phyloP scores from a whole-genome alignment of 116 monocot genomes.

The Dioscorea cayenensis region DNA sequence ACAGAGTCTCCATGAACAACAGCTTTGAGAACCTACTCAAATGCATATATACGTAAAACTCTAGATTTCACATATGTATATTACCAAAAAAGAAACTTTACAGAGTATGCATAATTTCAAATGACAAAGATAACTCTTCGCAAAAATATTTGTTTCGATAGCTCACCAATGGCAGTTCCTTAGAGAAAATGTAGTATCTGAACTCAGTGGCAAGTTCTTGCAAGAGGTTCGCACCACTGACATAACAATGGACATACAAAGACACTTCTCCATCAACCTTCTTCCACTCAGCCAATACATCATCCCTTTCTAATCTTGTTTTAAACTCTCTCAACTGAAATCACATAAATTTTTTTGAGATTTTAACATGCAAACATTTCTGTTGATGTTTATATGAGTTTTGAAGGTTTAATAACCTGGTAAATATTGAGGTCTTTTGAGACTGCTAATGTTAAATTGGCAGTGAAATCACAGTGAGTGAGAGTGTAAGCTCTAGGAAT shows the following conservation, averaged over 20 bases:
- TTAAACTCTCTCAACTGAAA: conserved; percentile 64
- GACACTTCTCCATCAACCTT: conserved; percentile 56
- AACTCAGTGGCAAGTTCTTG: conserved; percentile 76
- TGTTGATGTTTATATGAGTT: too few relatives aligned
- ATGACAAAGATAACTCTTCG: neutral
- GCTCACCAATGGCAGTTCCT: conserved; percentile 84
- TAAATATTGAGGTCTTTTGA: conserved; percentile 46
- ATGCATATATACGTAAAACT: neutral
- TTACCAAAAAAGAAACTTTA: neutral
- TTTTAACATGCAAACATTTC: neutral
- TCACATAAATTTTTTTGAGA: conserved; percentile 3
- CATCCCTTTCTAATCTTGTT: conserved; percentile 62
- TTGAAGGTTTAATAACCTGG: conserved; percentile 32
- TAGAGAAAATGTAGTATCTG: conserved; percentile 86
- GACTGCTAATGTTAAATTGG: conserved; percentile 73
- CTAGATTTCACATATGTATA: too few relatives aligned
- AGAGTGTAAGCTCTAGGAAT: conserved; percentile 75
- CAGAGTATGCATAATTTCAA: neutral
- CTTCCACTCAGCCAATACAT: conserved; percentile 95
- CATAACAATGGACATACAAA: conserved; percentile 89
- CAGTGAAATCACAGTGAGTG: conserved; percentile 90
- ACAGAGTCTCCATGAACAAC: conserved; percentile 77
- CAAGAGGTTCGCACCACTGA: conserved; percentile 68
- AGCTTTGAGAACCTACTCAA: conserved; percentile 69
- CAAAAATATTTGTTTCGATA: neutral